Conservation (phyloP, 768 basidiomycete genomes). For the Boletus speciosus region DNA sequence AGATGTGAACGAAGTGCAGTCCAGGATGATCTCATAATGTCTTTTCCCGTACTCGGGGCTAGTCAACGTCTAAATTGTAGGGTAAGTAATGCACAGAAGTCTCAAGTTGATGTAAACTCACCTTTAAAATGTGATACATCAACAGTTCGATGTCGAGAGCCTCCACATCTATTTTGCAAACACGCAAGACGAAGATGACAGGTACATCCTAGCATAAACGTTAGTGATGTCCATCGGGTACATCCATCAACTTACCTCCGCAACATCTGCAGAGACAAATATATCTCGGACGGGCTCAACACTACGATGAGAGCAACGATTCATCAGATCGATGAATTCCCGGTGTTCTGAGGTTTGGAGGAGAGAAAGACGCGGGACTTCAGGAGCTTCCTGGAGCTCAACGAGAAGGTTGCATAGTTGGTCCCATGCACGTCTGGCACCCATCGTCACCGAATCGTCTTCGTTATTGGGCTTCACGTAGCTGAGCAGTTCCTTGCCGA, state of each 20-base stretch:
- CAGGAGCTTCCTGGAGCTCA: conserved; percentile 68
- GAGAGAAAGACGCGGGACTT: conserved; percentile 59
- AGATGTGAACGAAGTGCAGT: conserved; percentile 75
- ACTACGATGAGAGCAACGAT: conserved; percentile 55
- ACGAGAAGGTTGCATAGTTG: conserved; percentile 74
- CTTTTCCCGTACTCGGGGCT: conserved; percentile 45
- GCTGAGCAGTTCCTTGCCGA: conserved; percentile 82
- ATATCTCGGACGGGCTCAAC: conserved; percentile 62
- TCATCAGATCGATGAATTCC: conserved; percentile 67
- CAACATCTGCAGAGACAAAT: conserved; percentile 54
- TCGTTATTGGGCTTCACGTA: conserved; percentile 58
- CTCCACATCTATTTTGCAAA: conserved; percentile 75
- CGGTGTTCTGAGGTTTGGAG: conserved; percentile 49
- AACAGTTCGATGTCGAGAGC: conserved; percentile 74
- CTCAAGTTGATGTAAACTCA: conserved; percentile 20
- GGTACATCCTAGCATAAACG: conserved; percentile 33
- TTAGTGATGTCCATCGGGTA: not conserved
- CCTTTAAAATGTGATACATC: conserved; percentile 77
- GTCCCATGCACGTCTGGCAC: conserved; percentile 83
- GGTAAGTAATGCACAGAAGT: not conserved
- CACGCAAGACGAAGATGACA: conserved; percentile 58
- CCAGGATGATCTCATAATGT: conserved; percentile 69
- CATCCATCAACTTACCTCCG: conserved; percentile 36
- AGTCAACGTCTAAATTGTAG: conserved; percentile 46
- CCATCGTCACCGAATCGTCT: conserved; percentile 49